phyloP scores from a whole-genome alignment of 1,139 yeast species.

The Citeromyces hawaiiensis region DNA sequence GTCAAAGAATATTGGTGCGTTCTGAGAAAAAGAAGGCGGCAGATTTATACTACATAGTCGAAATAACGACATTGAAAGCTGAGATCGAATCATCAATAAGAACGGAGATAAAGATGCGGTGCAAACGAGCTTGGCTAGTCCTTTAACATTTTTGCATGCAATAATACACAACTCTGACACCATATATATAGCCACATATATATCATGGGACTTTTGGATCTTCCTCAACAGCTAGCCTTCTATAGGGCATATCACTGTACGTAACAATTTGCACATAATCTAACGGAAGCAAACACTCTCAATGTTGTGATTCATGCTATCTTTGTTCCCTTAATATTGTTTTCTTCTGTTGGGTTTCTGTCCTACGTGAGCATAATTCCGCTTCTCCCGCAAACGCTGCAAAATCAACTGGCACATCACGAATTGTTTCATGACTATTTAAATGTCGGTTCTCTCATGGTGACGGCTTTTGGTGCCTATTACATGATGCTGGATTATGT shows the following conservation, averaged over 20 bases:
- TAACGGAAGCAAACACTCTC: conserved; percentile 20
- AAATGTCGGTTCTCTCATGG: conserved; percentile 24
- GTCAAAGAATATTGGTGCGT: too few relatives aligned
- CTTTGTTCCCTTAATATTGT: conserved; percentile 70
- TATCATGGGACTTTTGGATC: conserved; percentile 22
- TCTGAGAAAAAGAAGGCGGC: too few relatives aligned
- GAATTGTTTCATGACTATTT: conserved; percentile 5
- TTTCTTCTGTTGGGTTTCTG: conserved; percentile 34
- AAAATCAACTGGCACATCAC: background rate
- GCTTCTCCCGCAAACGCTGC: conserved; percentile 13
- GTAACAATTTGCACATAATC: conserved; percentile 5
- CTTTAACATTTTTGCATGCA: too few relatives aligned
- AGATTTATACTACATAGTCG: too few relatives aligned
- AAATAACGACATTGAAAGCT: too few relatives aligned
- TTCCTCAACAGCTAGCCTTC: conserved; percentile 60
- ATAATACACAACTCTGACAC: too few relatives aligned
- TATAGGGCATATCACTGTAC: conserved; percentile 70
- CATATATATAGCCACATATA: background rate
- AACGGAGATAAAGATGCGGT: too few relatives aligned
- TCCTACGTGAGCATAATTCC: conserved; percentile 13
- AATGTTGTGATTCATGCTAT: conserved; percentile 69
- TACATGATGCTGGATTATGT: conserved; percentile 29
- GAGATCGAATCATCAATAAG: too few relatives aligned
- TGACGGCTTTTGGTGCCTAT: conserved; percentile 24
- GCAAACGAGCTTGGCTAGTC: too few relatives aligned